Base-by-base conservation (phyloP, 169 alveolate genomes). In the Cryptosporidium viatorum region DNA sequence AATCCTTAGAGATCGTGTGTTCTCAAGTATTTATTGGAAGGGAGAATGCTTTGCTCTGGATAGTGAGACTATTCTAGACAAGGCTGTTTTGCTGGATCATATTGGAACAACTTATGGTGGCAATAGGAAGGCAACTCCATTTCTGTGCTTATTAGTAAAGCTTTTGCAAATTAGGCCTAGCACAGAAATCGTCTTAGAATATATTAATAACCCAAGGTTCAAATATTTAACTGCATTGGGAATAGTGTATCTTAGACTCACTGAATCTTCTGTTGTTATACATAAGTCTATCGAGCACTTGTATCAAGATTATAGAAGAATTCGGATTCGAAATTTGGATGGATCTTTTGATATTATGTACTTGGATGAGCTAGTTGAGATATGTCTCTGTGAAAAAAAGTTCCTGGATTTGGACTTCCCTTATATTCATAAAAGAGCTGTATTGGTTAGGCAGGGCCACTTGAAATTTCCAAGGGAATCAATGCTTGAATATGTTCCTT, bases 71-170 rank as follows among this genome's bases (percentile, higher is more conserved):
- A 87, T 98, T 43, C 93, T 98, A 29, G 99, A 97, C 85, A 94
- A 96, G 93, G 99, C 99, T 12, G 95, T 97, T 33, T 97, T 93
- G 84, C 74, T 98, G 68, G 95, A 98, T 85, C 97, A 97, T 91
- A 96, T 97, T 8, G 99, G 99, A 16, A 99, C 99, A 16, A 96
- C 99, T 29, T 97, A 95, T 75, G 99, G 99, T 8, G 99, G 99
- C 9, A 96, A 94, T 59, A 95, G 98, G 21, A 96, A 97, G 85
- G 99, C 99, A 16, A 89, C 98, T 0, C 97, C 98, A 23, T 99
- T 99, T 91, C 89, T 98, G 23, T 98, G 99, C 84, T 92, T 98
- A 45, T 93, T 98, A 23, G 92, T 98, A 91, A 99, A 98, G 94
- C 91, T 99, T 85, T 95, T 98, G 87, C 98, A 98, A 93, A 96